A percentile compares a stretch with the other conserved stretches of the same genome.
Evolutionary conservation across 805 yeast genomes (phyloP).

Genomic region (Wickerhamomyces strasburgensis): DNA sequence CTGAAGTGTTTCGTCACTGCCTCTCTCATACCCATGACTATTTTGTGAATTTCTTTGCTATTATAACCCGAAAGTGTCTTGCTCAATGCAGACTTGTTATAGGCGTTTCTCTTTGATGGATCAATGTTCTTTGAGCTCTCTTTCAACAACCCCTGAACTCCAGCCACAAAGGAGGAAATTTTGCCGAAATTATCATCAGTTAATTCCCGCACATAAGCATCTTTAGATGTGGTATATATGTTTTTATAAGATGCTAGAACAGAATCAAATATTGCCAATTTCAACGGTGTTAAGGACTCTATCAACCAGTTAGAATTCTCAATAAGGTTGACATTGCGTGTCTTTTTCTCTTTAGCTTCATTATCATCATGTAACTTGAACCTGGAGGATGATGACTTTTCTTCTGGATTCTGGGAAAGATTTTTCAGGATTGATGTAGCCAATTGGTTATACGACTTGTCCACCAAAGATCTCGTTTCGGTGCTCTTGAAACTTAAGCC

Average conservation of each 20-base stretch:
- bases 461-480: slow-evolving; percentile 24
- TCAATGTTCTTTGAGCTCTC: slow-evolving; percentile 30
- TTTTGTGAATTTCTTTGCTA: slow-evolving; percentile 48
- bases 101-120: slow-evolving; percentile 58
- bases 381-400: slow-evolving; percentile 13
- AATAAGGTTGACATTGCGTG: slow-evolving; percentile 42
- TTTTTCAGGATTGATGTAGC: slow-evolving; percentile 28
- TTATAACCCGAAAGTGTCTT: slow-evolving; percentile 54
- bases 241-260: slow-evolving; percentile 20
- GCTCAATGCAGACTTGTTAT: slow-evolving; percentile 52
- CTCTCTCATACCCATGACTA: slow-evolving; percentile 49
- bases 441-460: slow-evolving; percentile 27
- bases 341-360: slow-evolving; percentile 31
- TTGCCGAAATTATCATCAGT: slow-evolving; percentile 59
- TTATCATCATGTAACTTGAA: slow-evolving; percentile 16
- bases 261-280: slow-evolving; percentile 9
- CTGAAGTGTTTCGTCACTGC: slow-evolving; percentile 54
- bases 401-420: slow-evolving; percentile 23
- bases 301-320: slow-evolving; percentile 50
- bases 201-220: slow-evolving; percentile 41
- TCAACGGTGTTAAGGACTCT: slow-evolving; percentile 33
- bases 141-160: slow-evolving; percentile 47
- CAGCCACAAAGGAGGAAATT: slow-evolving; percentile 58
- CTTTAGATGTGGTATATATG: slow-evolving; percentile 30
- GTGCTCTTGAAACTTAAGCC: slow-evolving; percentile 1